Conservation (phyloP, 2,329 filamentous ascomycete species). For the Ascochyta fabae region DNA sequence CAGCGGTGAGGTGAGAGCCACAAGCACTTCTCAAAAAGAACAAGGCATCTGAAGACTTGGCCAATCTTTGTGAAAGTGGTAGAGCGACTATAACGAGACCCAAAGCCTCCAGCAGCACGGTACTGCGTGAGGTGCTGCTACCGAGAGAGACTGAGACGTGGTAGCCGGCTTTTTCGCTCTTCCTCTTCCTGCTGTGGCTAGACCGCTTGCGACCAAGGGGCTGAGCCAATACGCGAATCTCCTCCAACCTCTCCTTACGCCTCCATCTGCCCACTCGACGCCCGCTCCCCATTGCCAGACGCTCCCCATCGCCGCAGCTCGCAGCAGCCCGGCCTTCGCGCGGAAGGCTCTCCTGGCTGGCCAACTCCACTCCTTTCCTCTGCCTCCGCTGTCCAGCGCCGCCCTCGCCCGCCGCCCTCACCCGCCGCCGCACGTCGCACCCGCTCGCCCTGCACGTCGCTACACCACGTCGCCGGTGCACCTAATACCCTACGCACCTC, state of each 20-base stretch:
- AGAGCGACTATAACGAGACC: no score
- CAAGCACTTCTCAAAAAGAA: no score
- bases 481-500: constrained; percentile 29
- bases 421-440: constrained; percentile 32
- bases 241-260: constrained; percentile 30
- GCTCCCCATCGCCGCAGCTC: constrained; percentile 37
- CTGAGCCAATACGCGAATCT: constrained; percentile 18
- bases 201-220: constrained; percentile 15
- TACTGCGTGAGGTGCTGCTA: no score
- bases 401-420: constrained; percentile 18
- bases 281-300: constrained; percentile 32
- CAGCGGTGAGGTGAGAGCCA: not conserved
- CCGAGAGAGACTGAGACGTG: no score
- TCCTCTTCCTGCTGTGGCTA: not conserved
- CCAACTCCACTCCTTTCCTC: constrained; percentile 45
- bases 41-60: no score
- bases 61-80: no score
- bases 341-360: constrained; percentile 37
- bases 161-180: no score
- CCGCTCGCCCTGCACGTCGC: constrained; percentile 30
- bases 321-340: constrained; percentile 38
- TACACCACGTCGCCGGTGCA: constrained; percentile 27
- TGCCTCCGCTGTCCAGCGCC: constrained; percentile 29
- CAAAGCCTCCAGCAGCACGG: no score
- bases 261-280: constrained; percentile 24